Percentiles rank a stretch among this genome's conserved stretches.
Evolutionary conservation across 192 early-diverging fungal genomes (phyloP).

Genomic region (Funneliformis geosporum): DNA sequence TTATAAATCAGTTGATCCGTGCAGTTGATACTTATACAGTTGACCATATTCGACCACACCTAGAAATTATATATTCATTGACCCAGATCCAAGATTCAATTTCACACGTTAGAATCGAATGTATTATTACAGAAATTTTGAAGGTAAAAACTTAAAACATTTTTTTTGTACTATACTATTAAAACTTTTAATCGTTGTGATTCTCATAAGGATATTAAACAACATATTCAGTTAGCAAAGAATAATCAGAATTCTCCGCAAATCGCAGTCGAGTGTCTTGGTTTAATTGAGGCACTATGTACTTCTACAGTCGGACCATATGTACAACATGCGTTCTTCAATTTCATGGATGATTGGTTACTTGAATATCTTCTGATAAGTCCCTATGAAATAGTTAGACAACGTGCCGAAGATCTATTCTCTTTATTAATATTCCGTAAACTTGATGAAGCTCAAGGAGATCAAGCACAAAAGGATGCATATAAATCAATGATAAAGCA

Average conservation of each 20-base stretch:
- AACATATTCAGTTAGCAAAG: conserved; percentile 2
- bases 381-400: conserved; percentile 17
- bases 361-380: conserved; percentile 16
- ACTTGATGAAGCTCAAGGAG: conserved; percentile 10
- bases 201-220: background rate
- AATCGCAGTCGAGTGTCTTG: conserved; percentile 17
- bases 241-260: conserved; percentile 1
- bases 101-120: background rate
- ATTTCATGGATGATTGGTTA: conserved; percentile 4
- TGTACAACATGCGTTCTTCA: conserved; percentile 2
- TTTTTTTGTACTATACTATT: background rate
- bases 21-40: conserved; percentile 19
- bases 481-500: background rate
- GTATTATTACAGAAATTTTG: background rate
- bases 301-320: conserved; percentile 1
- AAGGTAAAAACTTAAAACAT: background rate
- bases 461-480: conserved; percentile 1
- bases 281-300: conserved; percentile 22
- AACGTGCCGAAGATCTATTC: conserved; percentile 21
- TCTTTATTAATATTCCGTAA: conserved; percentile 16
- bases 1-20: conserved; percentile 25
- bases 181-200: background rate
- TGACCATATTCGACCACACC: conserved; percentile 13
- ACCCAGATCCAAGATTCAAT: conserved; percentile 16
- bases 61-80: conserved; percentile 25